Evolutionary conservation across 371 early-diverging fungal genomes (phyloP).

Genomic region (Mortierella sp.): DNA sequence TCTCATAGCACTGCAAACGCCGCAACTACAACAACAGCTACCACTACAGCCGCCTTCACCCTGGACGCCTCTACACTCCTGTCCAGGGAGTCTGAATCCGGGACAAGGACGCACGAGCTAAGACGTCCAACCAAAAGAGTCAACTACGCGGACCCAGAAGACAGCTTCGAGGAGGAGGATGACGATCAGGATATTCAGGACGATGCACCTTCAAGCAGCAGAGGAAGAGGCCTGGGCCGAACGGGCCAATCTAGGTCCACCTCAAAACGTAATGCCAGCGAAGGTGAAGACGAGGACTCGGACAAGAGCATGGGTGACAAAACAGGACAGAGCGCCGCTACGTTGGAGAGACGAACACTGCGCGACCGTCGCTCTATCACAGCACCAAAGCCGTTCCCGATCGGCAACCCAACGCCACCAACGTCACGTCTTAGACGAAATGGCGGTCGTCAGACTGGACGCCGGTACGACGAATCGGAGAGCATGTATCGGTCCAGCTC

Average conservation of each 20-base stretch:
- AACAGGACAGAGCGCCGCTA: conserved; percentile 2
- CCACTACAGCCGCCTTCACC: neutral
- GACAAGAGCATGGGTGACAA: conserved; percentile 15
- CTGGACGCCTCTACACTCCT: neutral
- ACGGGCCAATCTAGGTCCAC: conserved; percentile 1
- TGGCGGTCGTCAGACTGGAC: conserved; percentile 11
- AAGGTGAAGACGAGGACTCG: conserved; percentile 14
- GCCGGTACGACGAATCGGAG: conserved; percentile 14
- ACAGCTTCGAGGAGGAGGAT: conserved; percentile 15
- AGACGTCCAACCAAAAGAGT: conserved; percentile 40
- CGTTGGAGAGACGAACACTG: conserved; percentile 21
- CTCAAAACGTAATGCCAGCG: conserved; percentile 2
- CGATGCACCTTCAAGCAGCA: conserved; percentile 1
- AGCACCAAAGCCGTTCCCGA: conserved; percentile 46
- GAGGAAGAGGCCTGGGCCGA: conserved; percentile 8
- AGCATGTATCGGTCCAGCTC: conserved; percentile 19
- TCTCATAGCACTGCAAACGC: neutral
- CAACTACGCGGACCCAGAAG: conserved; percentile 50
- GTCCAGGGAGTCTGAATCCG: conserved; percentile 1
- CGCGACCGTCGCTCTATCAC: conserved; percentile 45
- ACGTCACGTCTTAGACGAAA: conserved; percentile 11
- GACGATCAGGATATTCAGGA: conserved; percentile 17
- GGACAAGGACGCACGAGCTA: neutral
- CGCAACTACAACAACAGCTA: neutral
- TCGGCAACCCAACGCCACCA: conserved; percentile 22